phyloP scores from a whole-genome alignment of 306 rosid species.

The Begonia peltatifolia region DNA sequence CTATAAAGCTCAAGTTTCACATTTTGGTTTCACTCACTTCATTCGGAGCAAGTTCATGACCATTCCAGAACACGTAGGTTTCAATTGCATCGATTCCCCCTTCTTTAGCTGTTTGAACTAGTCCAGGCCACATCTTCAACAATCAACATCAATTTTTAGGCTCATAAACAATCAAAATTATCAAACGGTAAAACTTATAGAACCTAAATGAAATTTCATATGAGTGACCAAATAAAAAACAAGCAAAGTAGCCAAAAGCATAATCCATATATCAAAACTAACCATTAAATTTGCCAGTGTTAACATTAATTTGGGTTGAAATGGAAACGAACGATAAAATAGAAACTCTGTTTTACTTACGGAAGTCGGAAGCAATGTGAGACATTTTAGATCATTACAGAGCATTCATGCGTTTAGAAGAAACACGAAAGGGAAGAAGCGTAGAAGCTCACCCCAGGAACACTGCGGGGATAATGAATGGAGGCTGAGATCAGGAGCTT shows the following conservation, averaged over 20 bases:
- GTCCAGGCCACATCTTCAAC: slow-evolving; percentile 84
- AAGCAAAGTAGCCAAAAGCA: neutral
- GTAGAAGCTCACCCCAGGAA: slow-evolving; percentile 45
- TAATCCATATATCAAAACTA: too few species aligned
- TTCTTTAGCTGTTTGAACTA: slow-evolving; percentile 72
- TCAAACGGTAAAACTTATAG: neutral
- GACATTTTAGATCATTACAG: too few species aligned
- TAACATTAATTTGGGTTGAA: too few species aligned
- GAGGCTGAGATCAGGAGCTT: slow-evolving; percentile 86
- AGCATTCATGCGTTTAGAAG: neutral
- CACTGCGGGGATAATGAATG: slow-evolving; percentile 93
- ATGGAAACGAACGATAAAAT: too few species aligned
- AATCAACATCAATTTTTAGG: neutral
- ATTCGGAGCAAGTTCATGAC: slow-evolving; percentile 82
- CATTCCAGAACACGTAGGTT: slow-evolving; percentile 94
- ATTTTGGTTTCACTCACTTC: slow-evolving; percentile 33
- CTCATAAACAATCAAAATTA: neutral
- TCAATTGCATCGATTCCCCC: slow-evolving; percentile 80
- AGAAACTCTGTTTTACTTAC: too few species aligned
- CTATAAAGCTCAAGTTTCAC: neutral
- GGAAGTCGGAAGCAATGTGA: too few species aligned
- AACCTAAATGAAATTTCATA: neutral
- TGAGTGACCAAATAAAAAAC: too few species aligned
- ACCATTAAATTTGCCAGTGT: too few species aligned
- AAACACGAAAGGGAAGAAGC: neutral